Percentiles rank a stretch among this genome's conserved stretches.
Evolutionary conservation across 208 protist genomes (phyloP).

Genomic region (Zelonia costaricensis): DNA sequence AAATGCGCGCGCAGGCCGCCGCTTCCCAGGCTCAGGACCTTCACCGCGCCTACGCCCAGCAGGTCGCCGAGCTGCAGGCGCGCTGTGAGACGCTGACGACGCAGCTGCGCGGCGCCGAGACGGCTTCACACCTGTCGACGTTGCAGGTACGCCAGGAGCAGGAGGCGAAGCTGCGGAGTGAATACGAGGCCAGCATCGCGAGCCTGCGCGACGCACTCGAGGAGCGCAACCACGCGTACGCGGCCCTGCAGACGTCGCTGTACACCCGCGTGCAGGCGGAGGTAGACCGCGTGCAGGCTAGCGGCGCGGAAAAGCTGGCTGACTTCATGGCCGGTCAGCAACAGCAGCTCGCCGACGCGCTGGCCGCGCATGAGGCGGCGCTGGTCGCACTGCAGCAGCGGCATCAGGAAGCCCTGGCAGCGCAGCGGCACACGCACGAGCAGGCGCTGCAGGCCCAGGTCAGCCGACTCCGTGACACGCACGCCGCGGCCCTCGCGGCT

Average conservation of each 20-base stretch:
- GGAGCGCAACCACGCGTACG: slow-evolving; percentile 21
- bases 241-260: slow-evolving; percentile 23
- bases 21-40: background rate
- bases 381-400: slow-evolving; percentile 7
- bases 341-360: background rate
- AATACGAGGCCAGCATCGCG: slow-evolving; percentile 33
- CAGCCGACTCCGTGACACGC: slow-evolving; percentile 8
- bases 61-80: slow-evolving; percentile 11
- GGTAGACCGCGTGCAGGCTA: slow-evolving; percentile 13
- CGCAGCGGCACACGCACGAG: slow-evolving; percentile 19
- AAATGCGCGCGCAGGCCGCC: background rate
- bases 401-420: slow-evolving; percentile 25
- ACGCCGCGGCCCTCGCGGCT: slow-evolving; percentile 12
- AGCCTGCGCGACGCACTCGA: slow-evolving; percentile 32
- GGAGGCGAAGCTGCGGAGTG: slow-evolving; percentile 17
- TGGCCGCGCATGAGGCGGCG: slow-evolving; percentile 17
- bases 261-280: slow-evolving; percentile 27
- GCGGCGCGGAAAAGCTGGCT: slow-evolving; percentile 24
- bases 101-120: slow-evolving; percentile 13
- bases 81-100: slow-evolving; percentile 27
- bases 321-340: slow-evolving; percentile 21
- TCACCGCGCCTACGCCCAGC: slow-evolving; percentile 3
- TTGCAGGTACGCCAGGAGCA: slow-evolving; percentile 9
- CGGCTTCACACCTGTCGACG: slow-evolving; percentile 1
- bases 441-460: slow-evolving; percentile 16